Evolutionary conservation across 495 filamentous ascomycete species (phyloP).

Genomic region (Chaetomium cochliodes): DNA sequence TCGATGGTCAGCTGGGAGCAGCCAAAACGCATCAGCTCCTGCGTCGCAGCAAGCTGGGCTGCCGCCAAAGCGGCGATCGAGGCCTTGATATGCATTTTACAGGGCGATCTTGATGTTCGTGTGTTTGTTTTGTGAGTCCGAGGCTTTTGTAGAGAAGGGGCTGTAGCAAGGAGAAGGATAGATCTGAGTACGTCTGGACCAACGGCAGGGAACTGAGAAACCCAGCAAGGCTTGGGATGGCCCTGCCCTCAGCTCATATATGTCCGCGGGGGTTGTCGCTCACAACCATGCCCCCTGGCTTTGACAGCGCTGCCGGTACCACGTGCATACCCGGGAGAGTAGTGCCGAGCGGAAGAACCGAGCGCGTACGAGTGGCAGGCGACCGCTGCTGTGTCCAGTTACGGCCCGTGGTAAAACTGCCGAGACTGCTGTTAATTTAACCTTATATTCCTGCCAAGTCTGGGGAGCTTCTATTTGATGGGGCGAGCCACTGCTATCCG

Average conservation of each 20-base stretch:
- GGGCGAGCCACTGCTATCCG: constrained; percentile 10
- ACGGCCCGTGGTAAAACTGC: constrained; percentile 10
- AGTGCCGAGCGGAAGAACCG: constrained; percentile 11
- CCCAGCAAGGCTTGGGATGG: constrained; percentile 2
- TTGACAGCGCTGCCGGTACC: background rate
- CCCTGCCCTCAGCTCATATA: constrained; percentile 20
- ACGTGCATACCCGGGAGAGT: background rate
- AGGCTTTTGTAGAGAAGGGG: background rate
- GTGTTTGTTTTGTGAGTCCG: background rate
- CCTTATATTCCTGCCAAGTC: constrained; percentile 22
- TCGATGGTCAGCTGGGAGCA: constrained; percentile 49
- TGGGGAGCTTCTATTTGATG: constrained; percentile 23
- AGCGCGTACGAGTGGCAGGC: background rate
- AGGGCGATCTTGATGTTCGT: background rate
- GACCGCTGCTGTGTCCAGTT: background rate
- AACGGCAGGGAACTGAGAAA: constrained; percentile 20
- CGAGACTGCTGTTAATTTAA: constrained; percentile 10
- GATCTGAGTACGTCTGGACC: background rate
- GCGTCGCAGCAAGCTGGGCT: constrained; percentile 27
- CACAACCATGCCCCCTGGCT: background rate
- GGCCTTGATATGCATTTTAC: constrained; percentile 26
- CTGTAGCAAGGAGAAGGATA: background rate
- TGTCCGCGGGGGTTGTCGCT: background rate
- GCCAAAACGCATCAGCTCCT: constrained; percentile 50
- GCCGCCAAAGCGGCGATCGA: constrained; percentile 21